These are phyloP conservation scores for Cryptosporidium tyzzeri DNA, from an alignment of 169 alveolate species.

Conservation along the genomic window DNA sequence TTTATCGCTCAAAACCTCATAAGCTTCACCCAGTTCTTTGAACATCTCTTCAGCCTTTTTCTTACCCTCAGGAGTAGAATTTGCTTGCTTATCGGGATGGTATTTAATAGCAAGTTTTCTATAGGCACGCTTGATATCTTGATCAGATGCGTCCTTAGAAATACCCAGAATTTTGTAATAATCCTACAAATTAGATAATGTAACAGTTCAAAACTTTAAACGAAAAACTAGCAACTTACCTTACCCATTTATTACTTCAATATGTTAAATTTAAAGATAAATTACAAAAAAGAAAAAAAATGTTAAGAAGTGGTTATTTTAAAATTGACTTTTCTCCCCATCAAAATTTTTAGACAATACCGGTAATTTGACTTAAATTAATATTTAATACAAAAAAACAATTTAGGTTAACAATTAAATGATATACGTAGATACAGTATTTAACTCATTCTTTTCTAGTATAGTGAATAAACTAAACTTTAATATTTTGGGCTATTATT, in stretches of 20 bases:
- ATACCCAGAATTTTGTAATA: slow-evolving; percentile 84
- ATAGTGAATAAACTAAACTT: neutral
- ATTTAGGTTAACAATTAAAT: slow-evolving; percentile 74
- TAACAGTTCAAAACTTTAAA: neutral
- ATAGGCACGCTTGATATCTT: slow-evolving; percentile 93
- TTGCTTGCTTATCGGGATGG: slow-evolving; percentile 90
- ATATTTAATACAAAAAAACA: neutral
- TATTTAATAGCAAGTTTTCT: slow-evolving; percentile 84
- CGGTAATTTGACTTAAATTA: slow-evolving; percentile 3
- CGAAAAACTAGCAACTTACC: neutral
- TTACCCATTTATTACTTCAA: slow-evolving; percentile 46
- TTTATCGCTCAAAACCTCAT: slow-evolving; percentile 83
- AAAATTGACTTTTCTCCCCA: slow-evolving; percentile 20
- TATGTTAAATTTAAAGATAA: slow-evolving; percentile 6
- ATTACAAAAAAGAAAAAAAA: neutral
- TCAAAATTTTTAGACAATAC: slow-evolving; percentile 67
- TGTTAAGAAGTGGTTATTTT: neutral
- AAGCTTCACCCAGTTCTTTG: slow-evolving; percentile 78
- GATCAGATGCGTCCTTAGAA: slow-evolving; percentile 82
- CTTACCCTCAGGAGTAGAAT: slow-evolving; percentile 79
- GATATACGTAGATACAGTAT: neutral
- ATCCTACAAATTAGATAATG: slow-evolving; percentile 25
- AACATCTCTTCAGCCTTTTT: slow-evolving; percentile 73
- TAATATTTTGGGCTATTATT: neutral
- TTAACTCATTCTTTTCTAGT: neutral